phyloP scores from a whole-genome alignment of 352 stramenopile genomes.

The Pythium aquatile region DNA sequence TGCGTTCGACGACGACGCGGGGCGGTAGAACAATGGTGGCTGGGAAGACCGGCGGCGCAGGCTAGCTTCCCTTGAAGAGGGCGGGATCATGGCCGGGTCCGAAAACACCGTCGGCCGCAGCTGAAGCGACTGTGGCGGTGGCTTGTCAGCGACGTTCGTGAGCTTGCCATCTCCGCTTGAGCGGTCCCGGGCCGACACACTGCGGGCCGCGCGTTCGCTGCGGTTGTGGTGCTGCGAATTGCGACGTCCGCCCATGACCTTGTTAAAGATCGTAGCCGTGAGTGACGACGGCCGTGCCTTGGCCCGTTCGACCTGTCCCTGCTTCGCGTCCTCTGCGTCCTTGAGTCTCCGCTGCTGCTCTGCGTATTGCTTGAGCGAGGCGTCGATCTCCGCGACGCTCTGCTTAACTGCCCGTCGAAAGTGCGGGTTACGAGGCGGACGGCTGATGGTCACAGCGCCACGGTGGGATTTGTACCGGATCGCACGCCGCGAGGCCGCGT shows the following conservation, averaged over 20 bases:
- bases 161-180: background rate
- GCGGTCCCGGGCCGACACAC: conserved; percentile 5
- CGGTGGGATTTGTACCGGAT: conserved; percentile 58
- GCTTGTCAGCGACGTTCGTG: background rate
- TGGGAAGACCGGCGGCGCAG: conserved; percentile 19
- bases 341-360: conserved; percentile 6
- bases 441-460: conserved; percentile 64
- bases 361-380: conserved; percentile 25
- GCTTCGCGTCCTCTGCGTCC: conserved; percentile 1
- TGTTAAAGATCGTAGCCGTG: conserved; percentile 20
- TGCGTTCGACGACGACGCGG: background rate
- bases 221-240: background rate
- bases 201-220: background rate
- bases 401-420: conserved; percentile 57
- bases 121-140: conserved; percentile 10
- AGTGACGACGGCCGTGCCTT: conserved; percentile 15
- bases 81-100: conserved; percentile 7
- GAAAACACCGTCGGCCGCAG: conserved; percentile 17
- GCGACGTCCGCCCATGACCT: conserved; percentile 8
- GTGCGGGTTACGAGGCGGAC: conserved; percentile 62
- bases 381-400: conserved; percentile 49
- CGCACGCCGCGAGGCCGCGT: conserved; percentile 60
- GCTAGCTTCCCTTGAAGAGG: background rate
- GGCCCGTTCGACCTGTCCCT: background rate
- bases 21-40: conserved; percentile 14